Base-by-base conservation (phyloP, 2,329 filamentous ascomycete genomes). In the Penicillium nordicum region DNA sequence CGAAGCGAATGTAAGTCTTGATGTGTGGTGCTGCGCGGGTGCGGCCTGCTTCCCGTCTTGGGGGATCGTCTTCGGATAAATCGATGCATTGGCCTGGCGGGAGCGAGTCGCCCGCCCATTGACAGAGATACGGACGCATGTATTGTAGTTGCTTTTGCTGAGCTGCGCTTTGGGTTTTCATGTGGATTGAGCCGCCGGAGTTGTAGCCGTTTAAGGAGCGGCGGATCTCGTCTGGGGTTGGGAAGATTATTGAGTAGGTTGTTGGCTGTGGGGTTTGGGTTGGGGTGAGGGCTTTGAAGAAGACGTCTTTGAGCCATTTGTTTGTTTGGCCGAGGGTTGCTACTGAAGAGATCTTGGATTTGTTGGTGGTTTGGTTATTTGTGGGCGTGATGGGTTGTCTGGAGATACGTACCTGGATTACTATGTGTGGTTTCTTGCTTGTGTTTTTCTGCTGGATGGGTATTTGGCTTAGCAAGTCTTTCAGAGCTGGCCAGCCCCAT, bases 1-100 rank as follows among this genome's bases (percentile, higher is more conserved):
- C 62, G 64, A 82, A 92, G 5, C 89, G 84, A 43, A 92, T 85
- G 67, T 94, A 96, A 0, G 91, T 96, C 72, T 96, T 96, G 69
- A 96, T 89, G 64, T 96, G 92, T 0, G 92, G 92, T 0, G 90
- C 90, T 18, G 90, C 91, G 30, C 84, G 80, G 46, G 83, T 79
- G 52, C 89, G 79, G 1, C 87, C 85, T 9, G 84, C 82, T 58
- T 88, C 79, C 6, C 67, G 68, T 27, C 49, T 61, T 14, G 29
- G 16, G 10, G 49, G 43, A 12, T 30, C 36, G 2, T 62, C 55
- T 57, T 55, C 53, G 21, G 47, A 59, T 29, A 41, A 32, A 21
- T 52, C 63, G 41, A 56, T 57, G 21, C 50, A 55, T n/a, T 55
- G 44, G 9, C 56, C 51, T 30, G 36, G 27, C 32, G 50, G 21